Evolutionary conservation across 495 filamentous ascomycete species (phyloP).

Genomic region (Tuber umbilicatum): DNA sequence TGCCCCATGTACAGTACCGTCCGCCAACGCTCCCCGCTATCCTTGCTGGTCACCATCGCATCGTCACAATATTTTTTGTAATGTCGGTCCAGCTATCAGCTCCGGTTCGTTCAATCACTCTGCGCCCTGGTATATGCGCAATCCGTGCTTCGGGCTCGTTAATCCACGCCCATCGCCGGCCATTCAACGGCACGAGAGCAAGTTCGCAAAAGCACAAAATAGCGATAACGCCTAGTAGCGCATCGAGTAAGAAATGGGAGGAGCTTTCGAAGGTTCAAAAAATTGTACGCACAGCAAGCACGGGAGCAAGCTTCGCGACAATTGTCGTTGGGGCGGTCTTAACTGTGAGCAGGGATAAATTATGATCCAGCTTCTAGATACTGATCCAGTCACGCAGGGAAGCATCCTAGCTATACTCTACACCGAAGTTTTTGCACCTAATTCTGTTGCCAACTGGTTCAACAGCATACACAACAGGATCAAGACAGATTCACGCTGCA

Average conservation of each 20-base stretch:
- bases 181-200: not conserved
- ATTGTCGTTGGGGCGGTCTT: constrained; percentile 66
- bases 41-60: not conserved
- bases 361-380: constrained; percentile 8
- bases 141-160: not conserved
- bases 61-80: not conserved
- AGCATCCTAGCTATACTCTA: constrained; percentile 73
- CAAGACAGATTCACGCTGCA: constrained; percentile 61
- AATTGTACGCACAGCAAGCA: constrained; percentile 76
- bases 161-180: not conserved
- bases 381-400: constrained; percentile 49
- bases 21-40: not conserved
- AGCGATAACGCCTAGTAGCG: constrained; percentile 54
- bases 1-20: not conserved
- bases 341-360: constrained; percentile 53
- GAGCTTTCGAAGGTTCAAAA: constrained; percentile 71
- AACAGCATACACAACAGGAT: constrained; percentile 79
- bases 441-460: constrained; percentile 80
- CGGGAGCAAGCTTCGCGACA: constrained; percentile 76
- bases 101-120: not conserved
- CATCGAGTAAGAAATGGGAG: constrained; percentile 71
- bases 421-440: constrained; percentile 75
- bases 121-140: not conserved
- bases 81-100: constrained; percentile 2
- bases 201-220: not conserved